A percentile compares a stretch with the other conserved stretches of the same genome.
Conservation (phyloP, 1,284 basidiomycete genomes). For the Malassezia psittaci region DNA sequence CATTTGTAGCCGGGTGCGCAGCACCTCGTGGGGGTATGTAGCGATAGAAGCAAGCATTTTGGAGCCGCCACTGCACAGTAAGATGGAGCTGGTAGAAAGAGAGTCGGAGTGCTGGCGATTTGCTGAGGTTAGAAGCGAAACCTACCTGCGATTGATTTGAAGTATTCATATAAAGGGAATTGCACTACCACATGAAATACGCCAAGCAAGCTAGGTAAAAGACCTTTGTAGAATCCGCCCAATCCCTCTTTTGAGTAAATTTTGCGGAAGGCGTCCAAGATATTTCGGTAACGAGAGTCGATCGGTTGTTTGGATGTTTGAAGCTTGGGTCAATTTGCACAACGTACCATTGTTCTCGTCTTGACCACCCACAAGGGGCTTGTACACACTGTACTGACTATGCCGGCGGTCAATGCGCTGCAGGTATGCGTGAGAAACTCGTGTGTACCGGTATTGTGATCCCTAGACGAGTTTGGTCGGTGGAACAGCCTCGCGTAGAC, state of each 20-base stretch:
- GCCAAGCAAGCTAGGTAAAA: constrained; percentile 38
- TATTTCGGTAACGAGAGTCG: constrained; percentile 30
- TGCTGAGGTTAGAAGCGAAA: neutral
- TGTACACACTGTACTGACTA: constrained; percentile 37
- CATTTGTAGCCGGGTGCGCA: constrained; percentile 44
- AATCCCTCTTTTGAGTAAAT: constrained; percentile 37
- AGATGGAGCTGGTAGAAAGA: constrained; percentile 24
- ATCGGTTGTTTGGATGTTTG: constrained; percentile 18
- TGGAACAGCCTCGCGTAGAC: constrained; percentile 1
- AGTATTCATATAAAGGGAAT: constrained; percentile 44
- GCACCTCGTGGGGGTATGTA: constrained; percentile 46
- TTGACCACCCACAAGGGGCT: constrained; percentile 46
- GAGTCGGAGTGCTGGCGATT: constrained; percentile 9
- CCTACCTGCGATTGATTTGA: constrained; percentile 25
- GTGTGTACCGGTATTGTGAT: constrained; percentile 9
- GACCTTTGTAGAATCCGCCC: constrained; percentile 40
- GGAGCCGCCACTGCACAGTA: constrained; percentile 36
- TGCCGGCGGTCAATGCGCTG: constrained; percentile 41
- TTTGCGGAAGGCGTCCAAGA: constrained; percentile 38
- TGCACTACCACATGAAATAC: constrained; percentile 45
- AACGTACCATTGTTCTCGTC: constrained; percentile 38
- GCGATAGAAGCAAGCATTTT: constrained; percentile 46
- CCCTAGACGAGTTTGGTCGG: neutral
- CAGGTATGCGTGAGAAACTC: constrained; percentile 41
- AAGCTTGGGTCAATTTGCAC: constrained; percentile 22